These are phyloP conservation scores for Nicotiana knightiana DNA, from an alignment of 257 asterid species.

Conservation along the genomic window DNA sequence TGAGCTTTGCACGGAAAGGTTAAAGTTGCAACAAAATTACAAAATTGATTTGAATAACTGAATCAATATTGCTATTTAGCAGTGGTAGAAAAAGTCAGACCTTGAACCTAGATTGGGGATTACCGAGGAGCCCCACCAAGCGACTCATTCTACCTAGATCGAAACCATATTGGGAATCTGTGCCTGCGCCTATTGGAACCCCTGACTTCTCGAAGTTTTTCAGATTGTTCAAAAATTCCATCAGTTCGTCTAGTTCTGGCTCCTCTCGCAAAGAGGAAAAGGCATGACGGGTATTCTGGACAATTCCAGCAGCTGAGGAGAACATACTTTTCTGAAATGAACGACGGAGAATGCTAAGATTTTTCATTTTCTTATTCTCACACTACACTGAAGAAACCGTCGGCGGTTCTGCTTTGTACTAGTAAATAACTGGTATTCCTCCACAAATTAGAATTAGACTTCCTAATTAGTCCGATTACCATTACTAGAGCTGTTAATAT, in stretches of 20 bases:
- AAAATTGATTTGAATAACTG: background rate
- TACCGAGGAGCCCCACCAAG: constrained; percentile 61
- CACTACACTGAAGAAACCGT: background rate
- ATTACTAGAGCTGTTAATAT: no score
- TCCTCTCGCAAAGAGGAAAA: constrained; percentile 36
- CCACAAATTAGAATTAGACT: no score
- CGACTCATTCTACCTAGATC: constrained; percentile 87
- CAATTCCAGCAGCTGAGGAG: constrained; percentile 5
- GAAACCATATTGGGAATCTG: constrained; percentile 74
- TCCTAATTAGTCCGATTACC: no score
- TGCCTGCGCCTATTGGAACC: constrained; percentile 83
- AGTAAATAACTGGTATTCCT: no score
- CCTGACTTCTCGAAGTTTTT: constrained; percentile 81
- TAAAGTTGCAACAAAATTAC: background rate
- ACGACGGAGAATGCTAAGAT: background rate
- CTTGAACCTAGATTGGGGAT: constrained; percentile 82
- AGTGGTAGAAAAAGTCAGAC: constrained; percentile 23
- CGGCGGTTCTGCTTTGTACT: no score
- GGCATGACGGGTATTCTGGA: constrained; percentile 16
- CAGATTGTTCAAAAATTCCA: constrained; percentile 59
- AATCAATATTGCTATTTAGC: background rate
- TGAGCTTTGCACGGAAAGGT: background rate
- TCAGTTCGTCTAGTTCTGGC: constrained; percentile 43
- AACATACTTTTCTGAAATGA: constrained; percentile 12
- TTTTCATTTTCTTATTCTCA: background rate